Evolutionary conservation across 306 rosid species (phyloP).

Genomic region (Quercus engelmannii): DNA sequence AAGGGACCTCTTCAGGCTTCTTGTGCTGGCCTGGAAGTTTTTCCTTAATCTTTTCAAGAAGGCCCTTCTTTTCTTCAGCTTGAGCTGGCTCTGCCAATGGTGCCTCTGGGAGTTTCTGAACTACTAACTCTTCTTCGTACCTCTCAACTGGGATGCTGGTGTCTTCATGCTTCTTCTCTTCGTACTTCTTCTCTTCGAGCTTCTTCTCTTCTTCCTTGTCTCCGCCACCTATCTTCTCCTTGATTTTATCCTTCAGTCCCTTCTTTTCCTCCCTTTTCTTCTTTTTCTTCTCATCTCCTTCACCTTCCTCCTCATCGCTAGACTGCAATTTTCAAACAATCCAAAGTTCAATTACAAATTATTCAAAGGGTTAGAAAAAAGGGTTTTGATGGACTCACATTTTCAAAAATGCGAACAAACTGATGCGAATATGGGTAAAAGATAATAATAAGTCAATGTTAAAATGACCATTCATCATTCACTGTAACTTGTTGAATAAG

Average conservation of each 20-base stretch:
- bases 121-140: constrained; percentile 26
- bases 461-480: too few relatives aligned
- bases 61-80: constrained; percentile 73
- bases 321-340: constrained; percentile 39
- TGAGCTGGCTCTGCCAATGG: constrained; percentile 11
- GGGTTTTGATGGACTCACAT: too few relatives aligned
- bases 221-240: too few relatives aligned
- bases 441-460: too few relatives aligned
- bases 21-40: constrained; percentile 74
- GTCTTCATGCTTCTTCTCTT: constrained; percentile 24
- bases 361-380: not conserved
- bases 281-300: constrained; percentile 44
- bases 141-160: constrained; percentile 51
- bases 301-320: constrained; percentile 73
- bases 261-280: constrained; percentile 50
- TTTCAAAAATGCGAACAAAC: too few relatives aligned
- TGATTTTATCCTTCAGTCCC: not conserved
- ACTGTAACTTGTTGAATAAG: too few relatives aligned
- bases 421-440: too few relatives aligned
- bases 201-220: constrained; percentile 24
- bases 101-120: not conserved
- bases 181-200: constrained; percentile 27
- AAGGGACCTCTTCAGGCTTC: constrained; percentile 57
- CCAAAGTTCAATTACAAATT: not conserved
- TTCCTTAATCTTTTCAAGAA: constrained; percentile 76